Evolutionary conservation across 345 rosid species (phyloP), one percentile per base, ranked within the genome.

Genomic region (Moringa oleifera): DNA sequence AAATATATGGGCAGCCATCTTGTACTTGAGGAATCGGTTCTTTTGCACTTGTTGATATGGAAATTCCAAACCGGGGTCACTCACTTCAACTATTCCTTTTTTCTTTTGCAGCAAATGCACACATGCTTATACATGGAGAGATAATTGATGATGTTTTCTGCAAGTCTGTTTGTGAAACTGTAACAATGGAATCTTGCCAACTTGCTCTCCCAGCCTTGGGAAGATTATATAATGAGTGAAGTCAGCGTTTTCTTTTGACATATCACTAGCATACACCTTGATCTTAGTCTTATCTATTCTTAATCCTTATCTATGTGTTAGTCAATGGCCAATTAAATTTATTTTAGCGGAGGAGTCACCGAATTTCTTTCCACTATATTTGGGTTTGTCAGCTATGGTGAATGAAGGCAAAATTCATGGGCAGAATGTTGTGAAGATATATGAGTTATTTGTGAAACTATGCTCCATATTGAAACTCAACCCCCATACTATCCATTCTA

Each of bases 371-470:
- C 19, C 45, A 9, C 24, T 45, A n/a, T 61, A 37, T 64, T 22
- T 65, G 52, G n/a, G 31, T 63, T 68, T 68, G 62, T 50, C 85
- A 82, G 87, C 24, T 61, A 60, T 57, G 4, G 66, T 21, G 66
- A 63, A 65, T 41, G 83, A 80, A 61, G 80, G 58, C 70, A 73
- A 69, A 57, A 69, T 64, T 71, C 92, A 86, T 20, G 97, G 97
- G 56, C 86, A 79, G 37, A 76, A 76, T 19, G 91, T 76, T 23
- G 73, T 90, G 64, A 80, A 68, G 76, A 78, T 86, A 55, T 90
- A 83, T 65, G 75, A 88, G 47, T 75, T 90, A 67, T 93, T 93
- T 64, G 91, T 79, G 8, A 93, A 83, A 74, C 78, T 90, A 11
- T 71, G 78, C 75, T 69, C 75, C 69, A 72, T 88, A 57, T 75